Evolutionary conservation across 805 yeast genomes (phyloP).

Genomic region (Candida manassasensis): DNA sequence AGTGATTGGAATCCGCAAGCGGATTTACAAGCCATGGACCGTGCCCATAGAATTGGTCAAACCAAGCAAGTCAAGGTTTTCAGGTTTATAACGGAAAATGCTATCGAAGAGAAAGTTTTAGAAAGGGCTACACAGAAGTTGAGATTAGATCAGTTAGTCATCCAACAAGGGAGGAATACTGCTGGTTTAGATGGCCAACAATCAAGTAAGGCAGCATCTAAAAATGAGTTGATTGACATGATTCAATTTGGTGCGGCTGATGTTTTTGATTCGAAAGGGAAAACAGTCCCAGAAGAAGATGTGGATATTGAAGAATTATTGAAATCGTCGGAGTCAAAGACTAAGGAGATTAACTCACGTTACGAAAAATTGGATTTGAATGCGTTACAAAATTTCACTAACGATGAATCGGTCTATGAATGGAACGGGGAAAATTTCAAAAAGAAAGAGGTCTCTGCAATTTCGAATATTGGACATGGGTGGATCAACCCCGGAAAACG

Average conservation of each 20-base stretch:
- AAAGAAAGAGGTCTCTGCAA: conserved; percentile 51
- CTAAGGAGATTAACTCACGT: conserved; percentile 55
- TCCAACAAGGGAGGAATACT: conserved; percentile 63
- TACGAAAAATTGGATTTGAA: conserved; percentile 67
- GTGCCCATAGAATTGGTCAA: conserved; percentile 87
- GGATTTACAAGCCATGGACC: conserved; percentile 84
- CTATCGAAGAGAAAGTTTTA: conserved; percentile 76
- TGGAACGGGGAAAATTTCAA: conserved; percentile 86
- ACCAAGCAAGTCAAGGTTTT: conserved; percentile 78
- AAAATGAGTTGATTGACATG: conserved; percentile 74
- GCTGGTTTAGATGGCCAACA: conserved; percentile 28
- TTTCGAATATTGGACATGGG: conserved; percentile 47
- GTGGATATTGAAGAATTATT: conserved; percentile 60
- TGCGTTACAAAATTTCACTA: conserved; percentile 71
- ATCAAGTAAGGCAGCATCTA: conserved; percentile 42
- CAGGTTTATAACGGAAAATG: conserved; percentile 73
- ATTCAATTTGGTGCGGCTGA: conserved; percentile 80
- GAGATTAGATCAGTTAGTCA: conserved; percentile 74
- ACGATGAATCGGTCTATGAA: conserved; percentile 68
- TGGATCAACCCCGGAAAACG: conserved; percentile 88
- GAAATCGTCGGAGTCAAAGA: conserved; percentile 57
- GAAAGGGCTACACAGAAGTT: conserved; percentile 80
- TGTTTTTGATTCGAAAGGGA: conserved; percentile 39
- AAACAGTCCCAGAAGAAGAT: conserved; percentile 36
- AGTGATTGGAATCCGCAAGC: conserved; percentile 92